Evolutionary conservation across 257 asterid genomes (phyloP), one percentile per base, ranked within the genome.

Genomic region (Handroanthus guayacan): DNA sequence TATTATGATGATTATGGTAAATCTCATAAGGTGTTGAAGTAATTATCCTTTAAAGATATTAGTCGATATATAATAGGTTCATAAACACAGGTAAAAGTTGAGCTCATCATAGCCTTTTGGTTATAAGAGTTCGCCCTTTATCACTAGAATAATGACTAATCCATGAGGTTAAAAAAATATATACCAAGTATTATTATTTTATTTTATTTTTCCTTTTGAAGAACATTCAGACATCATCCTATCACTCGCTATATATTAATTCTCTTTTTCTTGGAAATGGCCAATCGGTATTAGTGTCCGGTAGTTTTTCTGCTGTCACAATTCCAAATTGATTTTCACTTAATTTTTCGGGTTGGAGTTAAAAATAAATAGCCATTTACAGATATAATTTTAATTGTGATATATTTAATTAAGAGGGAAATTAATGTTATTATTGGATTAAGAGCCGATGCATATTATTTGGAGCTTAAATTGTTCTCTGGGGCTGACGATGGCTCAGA

Each of bases 401-500:
- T 34, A 9, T 58, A 41, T 7, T 8, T 74, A 31, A 72, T 60
- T 4, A 25, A 20, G 8, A 11, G 38, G 10, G 25, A 20, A 13
- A 67, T n/a, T 62, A 13, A 38, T 6, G 34, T 9, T 12, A 12
- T 67, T 69, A 45, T 69, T 62, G 58, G 52, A 18, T 71, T 52
- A 31, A 51, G 45, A 5, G 51, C 34, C 18, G 18, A 1, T 71
- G 69, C 69, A 44, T 72, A 56, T 78, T 74, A 71, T 78, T 56
- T 55, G 78, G 57, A 54, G 75, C 65, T 64, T 44, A 71, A 12
- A 71, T 71, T 72, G 55, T 71, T 71, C 74, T 62, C 48, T n/a
- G 76, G 9, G 62, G 47, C 31, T 62, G 67, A 54, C 63, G 62
- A 75, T 71, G 75, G 84, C 76, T 76, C 84, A 66, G 44, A 80